Percentiles rank a stretch among this genome's conserved stretches.
phyloP scores from a whole-genome alignment of 139 green algal genomes.

The Eudorina sp. region DNA sequence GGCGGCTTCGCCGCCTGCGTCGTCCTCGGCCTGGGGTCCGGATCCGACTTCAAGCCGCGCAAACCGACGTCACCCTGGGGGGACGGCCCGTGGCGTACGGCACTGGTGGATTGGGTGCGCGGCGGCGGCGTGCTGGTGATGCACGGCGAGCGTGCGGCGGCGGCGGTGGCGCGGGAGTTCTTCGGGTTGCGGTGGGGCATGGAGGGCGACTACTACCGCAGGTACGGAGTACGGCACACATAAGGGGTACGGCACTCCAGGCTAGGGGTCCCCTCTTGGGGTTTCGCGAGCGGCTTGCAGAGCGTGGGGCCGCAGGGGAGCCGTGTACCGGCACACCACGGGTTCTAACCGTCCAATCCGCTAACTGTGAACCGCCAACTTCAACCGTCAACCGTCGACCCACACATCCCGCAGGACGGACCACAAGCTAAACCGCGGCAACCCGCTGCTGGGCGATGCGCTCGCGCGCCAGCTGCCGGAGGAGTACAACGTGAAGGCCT shows the following conservation, averaged over 20 bases:
- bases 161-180: constrained; percentile 19
- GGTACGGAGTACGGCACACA: no score
- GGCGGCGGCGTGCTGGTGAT: constrained; percentile 19
- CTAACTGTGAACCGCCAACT: background rate
- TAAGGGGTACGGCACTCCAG: no score
- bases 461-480: background rate
- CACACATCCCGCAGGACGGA: constrained; percentile 38
- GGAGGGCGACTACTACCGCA: constrained; percentile 24
- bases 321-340: no score
- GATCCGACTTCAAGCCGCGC: constrained; percentile 18
- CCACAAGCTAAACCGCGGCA: constrained; percentile 1
- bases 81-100: background rate
- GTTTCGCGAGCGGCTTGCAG: no score
- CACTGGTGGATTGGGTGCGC: constrained; percentile 18
- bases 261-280: no score
- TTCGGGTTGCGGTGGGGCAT: constrained; percentile 32
- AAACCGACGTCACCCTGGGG: constrained; percentile 2
- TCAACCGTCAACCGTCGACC: background rate
- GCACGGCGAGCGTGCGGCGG: constrained; percentile 27
- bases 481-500: constrained; percentile 45
- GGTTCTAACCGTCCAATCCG: no score
- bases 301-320: no score
- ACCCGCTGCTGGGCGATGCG: constrained; percentile 14
- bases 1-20: constrained; percentile 15
- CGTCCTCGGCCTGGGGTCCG: constrained; percentile 28